Evolutionary conservation across 2,329 filamentous ascomycete genomes (phyloP), one percentile per base, ranked within the genome.

Genomic region (Phialophora macrospora): DNA sequence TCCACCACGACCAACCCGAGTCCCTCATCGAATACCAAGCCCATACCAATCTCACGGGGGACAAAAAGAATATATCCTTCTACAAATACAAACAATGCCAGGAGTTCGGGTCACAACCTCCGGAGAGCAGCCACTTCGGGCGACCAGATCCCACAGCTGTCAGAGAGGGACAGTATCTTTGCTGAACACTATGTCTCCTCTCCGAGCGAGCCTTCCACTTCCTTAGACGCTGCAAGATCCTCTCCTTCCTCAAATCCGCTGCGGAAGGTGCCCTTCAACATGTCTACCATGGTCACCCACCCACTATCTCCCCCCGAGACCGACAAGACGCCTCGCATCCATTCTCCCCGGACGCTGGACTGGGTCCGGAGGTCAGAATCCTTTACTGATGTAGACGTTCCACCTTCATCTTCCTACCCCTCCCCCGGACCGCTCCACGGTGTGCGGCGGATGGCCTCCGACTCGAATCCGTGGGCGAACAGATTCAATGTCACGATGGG

Each of bases 161-260:
- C 84, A 28, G 86, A 88, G 75, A 78, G 86, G 72, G 86, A 88
- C 75, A 86, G 83, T 75, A 88, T 88, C 74, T 88, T 87, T 73
- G 85, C 86, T 60, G 87, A 85, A 38, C 85, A 85, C 70, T 88
- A 88, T 74, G 76, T 83, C 0, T 79, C 80, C 65, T 80, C 82
- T 61, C 82, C 83, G 68, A 83, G 78, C 72, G 59, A 67, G 32
- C 58, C 65, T 60, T 56, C 59, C 41, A 62, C 67, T 46, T 60
- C 64, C 48, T 24, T 48, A 49, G 65, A 67, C 57, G 38, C 44
- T 32, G 26, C 64, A 52, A 60, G 55, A 30, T 46, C 20, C 6
- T 61, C 62, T 48, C 60, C 67, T 44, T 63, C 60, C 30, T 60
- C 64, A 14, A 59, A 38, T 41, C 44, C 56, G 30, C 30, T 57